These are phyloP conservation scores for Tothia fuscella DNA, from an alignment of 2,329 filamentous ascomycete genomes.

Conservation along the genomic window DNA sequence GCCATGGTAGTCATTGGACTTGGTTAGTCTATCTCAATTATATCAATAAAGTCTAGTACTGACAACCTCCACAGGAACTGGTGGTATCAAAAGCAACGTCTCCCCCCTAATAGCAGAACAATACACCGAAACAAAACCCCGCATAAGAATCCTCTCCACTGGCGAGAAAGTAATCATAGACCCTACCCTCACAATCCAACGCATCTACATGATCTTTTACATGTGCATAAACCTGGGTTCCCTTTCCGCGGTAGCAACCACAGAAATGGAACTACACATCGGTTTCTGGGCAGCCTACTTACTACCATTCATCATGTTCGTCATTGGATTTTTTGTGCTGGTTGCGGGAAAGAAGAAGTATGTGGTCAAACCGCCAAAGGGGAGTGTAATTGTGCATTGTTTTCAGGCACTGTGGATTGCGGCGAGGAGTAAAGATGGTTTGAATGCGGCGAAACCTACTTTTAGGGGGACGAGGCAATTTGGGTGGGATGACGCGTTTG, in stretches of 20 bases:
- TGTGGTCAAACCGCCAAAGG: conserved; percentile 13
- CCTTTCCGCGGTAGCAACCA: conserved; percentile 53
- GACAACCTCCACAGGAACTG: no score
- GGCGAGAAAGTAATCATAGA: conserved; percentile 28
- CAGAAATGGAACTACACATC: conserved; percentile 53
- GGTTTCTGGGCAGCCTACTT: conserved; percentile 57
- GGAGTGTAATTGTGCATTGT: conserved; percentile 16
- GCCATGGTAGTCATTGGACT: conserved; percentile 59
- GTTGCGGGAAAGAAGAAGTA: conserved; percentile 21
- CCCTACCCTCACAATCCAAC: conserved; percentile 26
- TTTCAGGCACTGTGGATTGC: conserved; percentile 50
- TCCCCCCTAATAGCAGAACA: conserved; percentile 38
- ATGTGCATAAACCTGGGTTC: conserved; percentile 60
- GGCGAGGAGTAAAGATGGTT: conserved; percentile 34
- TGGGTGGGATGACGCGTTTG: conserved; percentile 57
- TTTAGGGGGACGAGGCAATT: conserved; percentile 38
- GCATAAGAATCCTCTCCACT: conserved; percentile 25
- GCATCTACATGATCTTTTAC: conserved; percentile 49
- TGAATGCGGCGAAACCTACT: conserved; percentile 50
- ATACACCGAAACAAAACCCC: conserved; percentile 29
- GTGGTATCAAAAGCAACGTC: conserved; percentile 74
- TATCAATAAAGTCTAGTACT: no score
- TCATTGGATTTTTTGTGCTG: conserved; percentile 46
- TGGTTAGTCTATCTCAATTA: no score
- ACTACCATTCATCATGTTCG: conserved; percentile 51